Conservation (phyloP, 129 eudicot species). For the Cynara cardunculus region DNA sequence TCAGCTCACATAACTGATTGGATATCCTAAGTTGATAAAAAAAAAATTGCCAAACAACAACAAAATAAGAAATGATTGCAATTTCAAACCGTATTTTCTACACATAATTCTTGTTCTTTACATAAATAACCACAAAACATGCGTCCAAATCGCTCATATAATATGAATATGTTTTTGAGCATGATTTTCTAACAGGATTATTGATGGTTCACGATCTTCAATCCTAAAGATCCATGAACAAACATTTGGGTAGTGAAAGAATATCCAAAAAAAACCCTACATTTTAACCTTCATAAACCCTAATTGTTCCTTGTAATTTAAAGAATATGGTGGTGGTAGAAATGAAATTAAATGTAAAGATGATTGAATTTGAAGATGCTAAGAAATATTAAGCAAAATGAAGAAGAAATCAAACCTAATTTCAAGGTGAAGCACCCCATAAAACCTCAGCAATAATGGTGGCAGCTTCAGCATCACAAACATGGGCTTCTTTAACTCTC, state of each 20-base stretch:
- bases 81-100: constrained; percentile 6
- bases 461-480: constrained; percentile 75
- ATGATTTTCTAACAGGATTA: not conserved
- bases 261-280: not conserved
- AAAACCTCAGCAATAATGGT: constrained; percentile 84
- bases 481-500: constrained; percentile 50
- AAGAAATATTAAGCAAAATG: not conserved
- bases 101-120: not conserved
- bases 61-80: not conserved
- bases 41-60: not conserved
- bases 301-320: not conserved
- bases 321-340: not conserved
- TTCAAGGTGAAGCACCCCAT: constrained; percentile 87
- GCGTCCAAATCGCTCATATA: not conserved
- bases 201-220: not conserved
- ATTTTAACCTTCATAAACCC: not conserved
- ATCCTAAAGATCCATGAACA: not conserved
- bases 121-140: not conserved
- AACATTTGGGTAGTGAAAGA: not conserved
- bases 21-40: no score
- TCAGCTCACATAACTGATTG: no score
- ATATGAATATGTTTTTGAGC: not conserved
- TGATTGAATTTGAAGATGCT: not conserved
- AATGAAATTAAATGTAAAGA: not conserved
- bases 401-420: not conserved